phyloP scores from a whole-genome alignment of 441 rosid species.

The Adansonia grandidieri region DNA sequence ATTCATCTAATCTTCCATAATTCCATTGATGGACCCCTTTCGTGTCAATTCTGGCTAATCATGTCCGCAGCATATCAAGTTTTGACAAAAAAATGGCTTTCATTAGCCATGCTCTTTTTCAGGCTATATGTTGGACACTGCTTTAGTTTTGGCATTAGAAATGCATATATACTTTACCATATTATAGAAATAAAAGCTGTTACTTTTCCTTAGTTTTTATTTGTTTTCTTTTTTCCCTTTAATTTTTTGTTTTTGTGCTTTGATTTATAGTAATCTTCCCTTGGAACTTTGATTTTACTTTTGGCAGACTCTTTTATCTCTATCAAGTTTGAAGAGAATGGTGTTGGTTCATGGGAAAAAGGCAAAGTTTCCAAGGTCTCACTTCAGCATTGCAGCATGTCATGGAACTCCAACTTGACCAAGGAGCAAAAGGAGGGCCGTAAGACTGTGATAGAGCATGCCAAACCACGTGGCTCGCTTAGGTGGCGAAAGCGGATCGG shows the following conservation, averaged over 20 bases:
- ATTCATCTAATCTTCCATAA: no score
- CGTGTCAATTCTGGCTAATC: constrained; percentile 25
- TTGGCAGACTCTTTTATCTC: constrained; percentile 86
- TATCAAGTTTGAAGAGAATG: constrained; percentile 86
- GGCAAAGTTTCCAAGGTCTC: constrained; percentile 56
- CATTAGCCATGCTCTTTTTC: background rate
- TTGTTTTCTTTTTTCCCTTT: no score
- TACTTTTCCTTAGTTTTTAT: background rate
- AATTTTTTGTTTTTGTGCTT: background rate
- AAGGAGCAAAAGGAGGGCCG: constrained; percentile 26
- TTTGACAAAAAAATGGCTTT: background rate
- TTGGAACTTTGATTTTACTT: background rate
- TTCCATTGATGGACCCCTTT: constrained; percentile 29
- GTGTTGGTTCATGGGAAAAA: constrained; percentile 86
- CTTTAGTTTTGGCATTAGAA: background rate
- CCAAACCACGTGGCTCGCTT: constrained; percentile 57
- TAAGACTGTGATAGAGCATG: constrained; percentile 68
- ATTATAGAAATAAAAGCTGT: no score
- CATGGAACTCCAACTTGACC: constrained; percentile 41
- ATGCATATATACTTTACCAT: no score
- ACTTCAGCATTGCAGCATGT: constrained; percentile 45
- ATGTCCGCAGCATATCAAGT: constrained; percentile 11
- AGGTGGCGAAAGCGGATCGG: constrained; percentile 92
- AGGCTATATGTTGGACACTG: background rate
- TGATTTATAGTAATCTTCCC: background rate